Evolutionary conservation across 106 monocot species (phyloP), one percentile per base, ranked within the genome.

Genomic region (Dioscorea alata): DNA sequence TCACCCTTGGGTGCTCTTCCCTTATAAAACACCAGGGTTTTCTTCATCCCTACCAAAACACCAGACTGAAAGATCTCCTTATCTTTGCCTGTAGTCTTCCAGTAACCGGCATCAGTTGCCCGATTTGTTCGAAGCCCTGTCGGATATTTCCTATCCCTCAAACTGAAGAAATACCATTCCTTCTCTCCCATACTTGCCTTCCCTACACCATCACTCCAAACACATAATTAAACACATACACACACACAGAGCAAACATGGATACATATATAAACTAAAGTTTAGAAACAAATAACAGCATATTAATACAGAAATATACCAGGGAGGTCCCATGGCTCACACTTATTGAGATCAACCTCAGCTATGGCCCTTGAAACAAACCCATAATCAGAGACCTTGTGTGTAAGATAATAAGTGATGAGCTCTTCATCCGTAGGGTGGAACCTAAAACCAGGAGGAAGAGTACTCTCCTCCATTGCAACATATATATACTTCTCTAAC

Each of bases 91-190:
- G 90, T 91, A 0, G 90, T 91, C 72, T 91, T 86, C 90, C 86
- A 86, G 69, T 87, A 86, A 8, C 86, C 90, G 4, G 81, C 69
- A 17, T 84, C 74, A 4, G 86, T 91, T 2, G 90, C 90, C 23
- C 90, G 80, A 65, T 90, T 90, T 6, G 90, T 90, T 12, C 90
- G 80, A 12, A 86, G 56, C 1, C 90, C 90, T 0, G 90, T 90
- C 13, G 90, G 90, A 50, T 90, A 90, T 60, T 90, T 90, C 22
- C 90, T 72, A 57, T 90, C 90, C 22, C 64, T 83, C 73, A 90
- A 68, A 72, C 86, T 90, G 73, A 90, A 90, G 76, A 90, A 90
- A 68, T 90, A 90, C 90, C 90, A 90, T 70, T 86, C 90, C 54
- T 90, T 90, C 68, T 81, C 86, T 28, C 90, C 90, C 80, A 90